These are phyloP conservation scores for Blastobotrys aristatus DNA, from an alignment of 1,139 yeast species.

Conservation along the genomic window DNA sequence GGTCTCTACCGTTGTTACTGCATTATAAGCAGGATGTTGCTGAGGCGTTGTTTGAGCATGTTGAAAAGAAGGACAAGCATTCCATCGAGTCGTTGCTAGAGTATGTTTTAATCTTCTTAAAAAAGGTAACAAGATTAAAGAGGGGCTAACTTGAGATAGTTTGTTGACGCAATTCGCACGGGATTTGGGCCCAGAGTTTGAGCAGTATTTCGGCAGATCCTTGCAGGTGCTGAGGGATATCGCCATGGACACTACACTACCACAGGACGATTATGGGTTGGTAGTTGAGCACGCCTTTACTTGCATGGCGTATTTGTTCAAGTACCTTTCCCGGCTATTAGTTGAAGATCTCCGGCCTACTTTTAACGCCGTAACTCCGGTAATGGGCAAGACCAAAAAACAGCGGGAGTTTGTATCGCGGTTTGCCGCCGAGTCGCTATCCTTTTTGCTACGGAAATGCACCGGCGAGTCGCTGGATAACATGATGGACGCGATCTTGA, in stretches of 20 bases:
- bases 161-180: conserved; percentile 80
- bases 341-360: conserved; percentile 64
- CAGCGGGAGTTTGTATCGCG: conserved; percentile 63
- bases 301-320: conserved; percentile 81
- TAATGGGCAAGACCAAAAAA: conserved; percentile 45
- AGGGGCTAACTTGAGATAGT: conserved; percentile 18
- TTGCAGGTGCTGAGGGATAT: conserved; percentile 37
- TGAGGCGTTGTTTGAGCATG: conserved; percentile 46
- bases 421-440: conserved; percentile 86
- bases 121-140: neutral
- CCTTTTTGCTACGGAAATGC: conserved; percentile 74
- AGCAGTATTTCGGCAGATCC: conserved; percentile 57
- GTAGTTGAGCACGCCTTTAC: conserved; percentile 76
- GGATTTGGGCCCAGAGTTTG: conserved; percentile 88
- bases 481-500: conserved; percentile 49
- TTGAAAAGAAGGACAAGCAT: conserved; percentile 54
- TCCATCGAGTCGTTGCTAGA: conserved; percentile 82
- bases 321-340: conserved; percentile 66
- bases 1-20: conserved; percentile 75
- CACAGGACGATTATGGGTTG: conserved; percentile 4
- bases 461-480: conserved; percentile 43
- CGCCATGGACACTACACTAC: conserved; percentile 4
- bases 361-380: conserved; percentile 57
- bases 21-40: conserved; percentile 65
- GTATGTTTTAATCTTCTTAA: conserved; percentile 26